phyloP scores from a whole-genome alignment of 495 filamentous ascomycete species.

The Aspergillus taichungensis region DNA sequence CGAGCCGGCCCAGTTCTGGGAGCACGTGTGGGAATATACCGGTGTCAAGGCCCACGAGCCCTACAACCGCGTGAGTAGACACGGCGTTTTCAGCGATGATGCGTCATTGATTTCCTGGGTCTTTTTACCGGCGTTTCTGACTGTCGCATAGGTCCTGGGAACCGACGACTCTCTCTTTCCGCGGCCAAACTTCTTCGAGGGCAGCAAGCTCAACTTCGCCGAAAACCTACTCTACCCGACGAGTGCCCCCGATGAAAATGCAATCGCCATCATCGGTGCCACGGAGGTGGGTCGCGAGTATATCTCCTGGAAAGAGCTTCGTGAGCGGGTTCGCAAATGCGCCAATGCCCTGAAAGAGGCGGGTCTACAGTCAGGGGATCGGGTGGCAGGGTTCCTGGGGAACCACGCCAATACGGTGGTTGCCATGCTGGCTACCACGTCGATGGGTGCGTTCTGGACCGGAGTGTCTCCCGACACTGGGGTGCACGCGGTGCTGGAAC shows the following conservation, averaged over 20 bases:
- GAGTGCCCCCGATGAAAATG: slow-evolving; percentile 46
- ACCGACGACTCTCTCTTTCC: slow-evolving; percentile 66
- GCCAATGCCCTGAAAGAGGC: slow-evolving; percentile 58
- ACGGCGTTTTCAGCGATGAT: slow-evolving; percentile 1
- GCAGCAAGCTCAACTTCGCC: slow-evolving; percentile 76
- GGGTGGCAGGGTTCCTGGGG: slow-evolving; percentile 77
- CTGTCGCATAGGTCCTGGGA: slow-evolving; percentile 53
- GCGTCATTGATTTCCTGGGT: too few species aligned
- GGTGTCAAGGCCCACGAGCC: slow-evolving; percentile 58
- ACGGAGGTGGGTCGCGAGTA: slow-evolving; percentile 61
- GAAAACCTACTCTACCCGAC: slow-evolving; percentile 82
- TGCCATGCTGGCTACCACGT: slow-evolving; percentile 74
- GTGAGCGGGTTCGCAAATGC: slow-evolving; percentile 66
- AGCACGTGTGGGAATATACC: slow-evolving; percentile 73
- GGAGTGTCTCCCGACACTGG: slow-evolving; percentile 80
- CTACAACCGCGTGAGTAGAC: slow-evolving; percentile 47
- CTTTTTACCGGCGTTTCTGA: slow-evolving; percentile 2
- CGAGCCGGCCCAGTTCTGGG: slow-evolving; percentile 72
- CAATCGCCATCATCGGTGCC: slow-evolving; percentile 59
- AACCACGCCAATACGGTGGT: slow-evolving; percentile 80
- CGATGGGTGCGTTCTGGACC: slow-evolving; percentile 84
- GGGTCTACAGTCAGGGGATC: slow-evolving; percentile 56
- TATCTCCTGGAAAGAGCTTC: slow-evolving; percentile 72
- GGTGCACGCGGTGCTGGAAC: slow-evolving; percentile 70
- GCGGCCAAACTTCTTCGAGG: slow-evolving; percentile 72